Base-by-base conservation (phyloP, 2,329 filamentous ascomycete species). In the Penicillium sp. region DNA sequence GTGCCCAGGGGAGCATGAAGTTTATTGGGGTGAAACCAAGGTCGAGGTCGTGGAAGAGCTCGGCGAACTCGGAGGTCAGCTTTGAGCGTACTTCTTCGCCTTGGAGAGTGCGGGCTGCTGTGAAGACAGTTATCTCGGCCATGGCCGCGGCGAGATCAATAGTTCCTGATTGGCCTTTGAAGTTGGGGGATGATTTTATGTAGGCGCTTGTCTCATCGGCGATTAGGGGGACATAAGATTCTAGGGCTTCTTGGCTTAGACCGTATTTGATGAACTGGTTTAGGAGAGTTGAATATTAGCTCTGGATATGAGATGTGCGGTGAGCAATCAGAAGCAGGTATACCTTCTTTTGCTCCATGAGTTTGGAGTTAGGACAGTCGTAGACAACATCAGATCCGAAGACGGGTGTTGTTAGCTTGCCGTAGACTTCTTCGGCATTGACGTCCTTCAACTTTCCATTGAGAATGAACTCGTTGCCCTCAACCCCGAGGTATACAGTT, bases 291-390 rank as follows among this genome's bases (percentile, higher is more conserved):
- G 5, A 11, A 28, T 26, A 19, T 58, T 36, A 58, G 41, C 10
- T 28, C 14, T 16, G 25, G 37, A 14, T 31, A n/a, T 2, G 0
- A 10, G 3, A 26, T 14, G 7, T 8, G 5, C 14, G 4, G 10
- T 4, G 22, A 9, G 4, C n/a, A 3, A 12, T 14, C 1, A 9
- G 31, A 41, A 28, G 30, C 10, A n/a, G n/a, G 1, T 37, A 22
- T 51, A 90, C 88, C 84, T 94, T 94, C 80, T 96, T 96, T 81
- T 96, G 91, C 78, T 96, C 91, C 90, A 96, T 95, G 69, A 96
- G 83, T 78, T 95, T 96, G 53, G 89, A 82, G 69, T 95, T 95
- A 31, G 91, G 90, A 75, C 90, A 95, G 73, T 96, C 91, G 70
- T 96, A 96, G 40, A 95, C 88, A 26, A 95, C 90, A 73, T 91